phyloP scores from a whole-genome alignment of 1,284 basidiomycete genomes.

The Cryptococcus sp. region DNA sequence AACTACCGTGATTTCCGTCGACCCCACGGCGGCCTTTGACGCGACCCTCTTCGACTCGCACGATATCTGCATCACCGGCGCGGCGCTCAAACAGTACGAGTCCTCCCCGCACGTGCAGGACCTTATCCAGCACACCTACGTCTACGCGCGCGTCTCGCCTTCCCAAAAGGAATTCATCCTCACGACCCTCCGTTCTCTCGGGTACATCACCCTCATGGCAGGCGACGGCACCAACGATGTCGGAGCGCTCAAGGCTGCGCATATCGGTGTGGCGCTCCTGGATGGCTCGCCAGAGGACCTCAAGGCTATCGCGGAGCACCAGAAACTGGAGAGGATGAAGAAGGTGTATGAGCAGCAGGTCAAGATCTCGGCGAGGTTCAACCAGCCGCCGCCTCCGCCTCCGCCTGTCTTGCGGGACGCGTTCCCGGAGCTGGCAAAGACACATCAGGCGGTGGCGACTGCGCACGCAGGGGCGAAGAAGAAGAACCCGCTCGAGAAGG shows the following conservation, averaged over 20 bases:
- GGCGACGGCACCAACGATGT: constrained; percentile 97
- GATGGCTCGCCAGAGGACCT: constrained; percentile 88
- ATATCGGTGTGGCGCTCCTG: constrained; percentile 87
- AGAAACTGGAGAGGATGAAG: constrained; percentile 81
- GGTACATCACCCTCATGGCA: constrained; percentile 90
- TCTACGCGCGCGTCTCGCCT: constrained; percentile 95
- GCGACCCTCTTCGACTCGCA: constrained; percentile 70
- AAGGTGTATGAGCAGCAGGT: constrained; percentile 94
- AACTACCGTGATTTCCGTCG: constrained; percentile 73
- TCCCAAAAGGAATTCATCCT: constrained; percentile 90
- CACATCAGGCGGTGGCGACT: constrained; percentile 71
- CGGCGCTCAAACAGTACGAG: constrained; percentile 81
- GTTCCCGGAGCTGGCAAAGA: constrained; percentile 84
- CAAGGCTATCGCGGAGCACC: constrained; percentile 87
- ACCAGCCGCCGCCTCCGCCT: constrained; percentile 85
- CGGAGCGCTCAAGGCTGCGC: constrained; percentile 91
- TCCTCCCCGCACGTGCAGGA: constrained; percentile 60
- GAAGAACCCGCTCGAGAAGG: constrained; percentile 86
- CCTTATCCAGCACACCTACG: constrained; percentile 89
- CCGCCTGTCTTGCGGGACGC: constrained; percentile 76
- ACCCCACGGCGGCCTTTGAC: constrained; percentile 74
- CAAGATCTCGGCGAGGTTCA: constrained; percentile 80
- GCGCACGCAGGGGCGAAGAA: constrained; percentile 64
- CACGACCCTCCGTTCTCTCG: constrained; percentile 77
- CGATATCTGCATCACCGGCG: constrained; percentile 91